Percentiles rank a stretch among this genome's conserved stretches.
phyloP scores from a whole-genome alignment of 768 basidiomycete species.

The Podaxis sp. region DNA sequence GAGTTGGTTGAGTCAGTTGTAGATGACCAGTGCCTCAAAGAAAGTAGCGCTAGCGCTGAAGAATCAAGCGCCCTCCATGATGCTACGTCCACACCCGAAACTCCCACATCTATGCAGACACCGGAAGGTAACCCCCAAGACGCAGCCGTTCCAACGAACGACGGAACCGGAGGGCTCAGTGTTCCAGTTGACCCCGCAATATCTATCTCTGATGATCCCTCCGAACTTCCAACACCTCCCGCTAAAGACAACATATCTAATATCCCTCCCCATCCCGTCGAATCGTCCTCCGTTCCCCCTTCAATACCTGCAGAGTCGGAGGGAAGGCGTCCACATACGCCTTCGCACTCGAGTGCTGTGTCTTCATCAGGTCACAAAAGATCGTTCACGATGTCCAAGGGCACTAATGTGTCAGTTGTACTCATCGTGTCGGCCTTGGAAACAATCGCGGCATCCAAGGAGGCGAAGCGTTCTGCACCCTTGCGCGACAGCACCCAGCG shows the following conservation, averaged over 20 bases:
- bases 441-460: slow-evolving; percentile 81
- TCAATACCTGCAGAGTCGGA: slow-evolving; percentile 4
- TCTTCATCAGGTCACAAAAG: slow-evolving; percentile 39
- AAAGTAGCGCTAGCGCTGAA: background rate
- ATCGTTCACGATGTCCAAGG: slow-evolving; percentile 63
- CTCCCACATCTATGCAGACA: background rate
- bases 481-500: slow-evolving; percentile 80
- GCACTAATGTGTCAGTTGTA: slow-evolving; percentile 74
- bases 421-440: slow-evolving; percentile 85
- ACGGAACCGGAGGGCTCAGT: background rate
- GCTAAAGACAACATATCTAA: background rate
- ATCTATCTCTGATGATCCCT: background rate
- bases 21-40: background rate
- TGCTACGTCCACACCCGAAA: background rate
- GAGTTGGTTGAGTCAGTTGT: background rate
- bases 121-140: background rate
- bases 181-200: background rate
- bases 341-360: slow-evolving; percentile 21
- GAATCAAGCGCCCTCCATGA: background rate
- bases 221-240: background rate
- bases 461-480: slow-evolving; percentile 79
- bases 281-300: background rate
- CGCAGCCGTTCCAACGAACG: background rate
- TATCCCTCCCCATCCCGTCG: background rate
- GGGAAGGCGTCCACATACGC: slow-evolving; percentile 23